Conservation (phyloP, 1,284 basidiomycete species). For the Cerrena zonata region DNA sequence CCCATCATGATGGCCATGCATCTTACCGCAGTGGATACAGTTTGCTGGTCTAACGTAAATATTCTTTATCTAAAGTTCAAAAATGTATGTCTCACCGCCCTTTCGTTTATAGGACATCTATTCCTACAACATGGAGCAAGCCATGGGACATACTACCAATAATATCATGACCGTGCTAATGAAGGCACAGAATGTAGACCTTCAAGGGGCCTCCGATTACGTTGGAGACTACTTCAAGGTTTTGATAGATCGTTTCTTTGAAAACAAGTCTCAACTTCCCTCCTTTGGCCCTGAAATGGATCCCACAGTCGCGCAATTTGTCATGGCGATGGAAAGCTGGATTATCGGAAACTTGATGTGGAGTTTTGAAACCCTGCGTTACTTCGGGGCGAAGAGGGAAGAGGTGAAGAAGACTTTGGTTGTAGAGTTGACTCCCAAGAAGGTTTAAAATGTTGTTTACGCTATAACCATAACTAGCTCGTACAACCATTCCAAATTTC, state of each 20-base stretch:
- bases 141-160: slow-evolving; percentile 59
- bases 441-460: background rate
- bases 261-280: slow-evolving; percentile 39
- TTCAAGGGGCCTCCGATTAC: slow-evolving; percentile 57
- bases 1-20: slow-evolving; percentile 49
- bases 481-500: background rate
- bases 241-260: slow-evolving; percentile 45
- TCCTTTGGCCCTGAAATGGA: slow-evolving; percentile 47
- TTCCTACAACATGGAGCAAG: slow-evolving; percentile 69
- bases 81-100: too few relatives aligned
- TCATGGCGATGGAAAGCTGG: slow-evolving; percentile 34
- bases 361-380: slow-evolving; percentile 36
- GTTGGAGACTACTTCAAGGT: slow-evolving; percentile 48
- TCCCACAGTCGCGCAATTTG: slow-evolving; percentile 38
- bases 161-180: slow-evolving; percentile 66
- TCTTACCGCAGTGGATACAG: slow-evolving; percentile 57
- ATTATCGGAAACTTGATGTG: slow-evolving; percentile 34
- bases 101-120: slow-evolving; percentile 50
- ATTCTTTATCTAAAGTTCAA: slow-evolving; percentile 3
- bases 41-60: slow-evolving; percentile 65
- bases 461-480: background rate
- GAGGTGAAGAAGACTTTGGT: slow-evolving; percentile 25
- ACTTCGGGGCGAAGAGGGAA: slow-evolving; percentile 27
- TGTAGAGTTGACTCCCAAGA: slow-evolving; percentile 22
- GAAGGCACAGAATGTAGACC: slow-evolving; percentile 42